These are phyloP conservation scores for Monosporascus sp. DNA, from an alignment of 2,329 filamentous ascomycete genomes.

Conservation along the genomic window DNA sequence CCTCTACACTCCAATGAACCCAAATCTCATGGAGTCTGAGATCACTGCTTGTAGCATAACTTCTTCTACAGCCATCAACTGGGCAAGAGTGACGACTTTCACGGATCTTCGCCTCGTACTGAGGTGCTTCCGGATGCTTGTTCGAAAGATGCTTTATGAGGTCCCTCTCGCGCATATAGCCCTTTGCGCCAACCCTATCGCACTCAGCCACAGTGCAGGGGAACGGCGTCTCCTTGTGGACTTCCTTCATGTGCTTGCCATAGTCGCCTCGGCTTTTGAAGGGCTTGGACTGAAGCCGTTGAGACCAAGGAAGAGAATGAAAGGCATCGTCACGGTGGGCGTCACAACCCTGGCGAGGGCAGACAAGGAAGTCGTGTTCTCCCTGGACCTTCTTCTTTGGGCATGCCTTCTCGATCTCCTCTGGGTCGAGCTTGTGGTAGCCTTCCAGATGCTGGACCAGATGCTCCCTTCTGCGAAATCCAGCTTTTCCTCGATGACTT, in stretches of 20 bases:
- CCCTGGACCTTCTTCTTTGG: neutral
- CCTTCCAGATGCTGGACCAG: slow-evolving; percentile 30
- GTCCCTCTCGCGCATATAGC: slow-evolving; percentile 17
- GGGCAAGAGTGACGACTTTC: neutral
- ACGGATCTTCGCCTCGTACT: neutral
- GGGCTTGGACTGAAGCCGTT: slow-evolving; percentile 3
- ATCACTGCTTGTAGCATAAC: neutral
- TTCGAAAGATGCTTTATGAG: slow-evolving; percentile 18
- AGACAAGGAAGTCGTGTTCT: slow-evolving; percentile 6
- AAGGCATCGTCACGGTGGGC: slow-evolving; percentile 12
- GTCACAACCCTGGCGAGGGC: slow-evolving; percentile 17
- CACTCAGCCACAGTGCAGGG: slow-evolving; percentile 27
- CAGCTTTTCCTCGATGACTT: slow-evolving; percentile 23
- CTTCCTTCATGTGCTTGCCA: slow-evolving; percentile 29
- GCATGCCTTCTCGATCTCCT: slow-evolving; percentile 2
- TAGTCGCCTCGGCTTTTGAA: slow-evolving; percentile 22
- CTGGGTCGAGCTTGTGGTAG: slow-evolving; percentile 28
- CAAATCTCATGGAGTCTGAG: neutral
- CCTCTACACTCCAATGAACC: neutral
- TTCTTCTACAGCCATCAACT: neutral
- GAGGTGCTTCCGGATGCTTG: slow-evolving; percentile 14
- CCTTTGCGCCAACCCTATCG: slow-evolving; percentile 14
- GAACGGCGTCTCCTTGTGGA: slow-evolving; percentile 28
- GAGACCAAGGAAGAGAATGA: slow-evolving; percentile 1
- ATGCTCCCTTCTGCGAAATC: slow-evolving; percentile 33